Evolutionary conservation across 805 yeast genomes (phyloP), one percentile per base, ranked within the genome.

Genomic region (Kodamaea sagamina): DNA sequence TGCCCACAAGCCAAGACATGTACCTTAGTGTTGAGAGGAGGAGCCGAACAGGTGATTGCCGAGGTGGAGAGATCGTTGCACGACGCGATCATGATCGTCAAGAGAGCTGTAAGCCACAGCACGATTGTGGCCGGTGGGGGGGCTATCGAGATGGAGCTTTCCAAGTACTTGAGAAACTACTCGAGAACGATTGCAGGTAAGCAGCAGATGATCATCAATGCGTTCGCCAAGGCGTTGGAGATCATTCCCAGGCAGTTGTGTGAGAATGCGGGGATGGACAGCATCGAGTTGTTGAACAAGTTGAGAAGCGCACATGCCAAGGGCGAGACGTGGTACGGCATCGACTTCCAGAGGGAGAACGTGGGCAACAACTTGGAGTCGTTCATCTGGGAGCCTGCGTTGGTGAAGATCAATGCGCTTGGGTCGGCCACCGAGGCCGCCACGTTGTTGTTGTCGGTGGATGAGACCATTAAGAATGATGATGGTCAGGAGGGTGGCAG

Each of bases 241-340:
- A 83, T 93, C 19, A 89, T 93, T 56, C 99, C 99, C 53, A 84
- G 98, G 63, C 98, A 93, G 63, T 75, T 93, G 51, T 92, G 98
- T 72, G 99, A 93, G 62, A 93, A 93, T 64, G 99, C 97, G n/a
- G 99, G 99, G 4, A 83, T 93, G 53, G 99, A 93, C 62, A 95
- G 96, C 15, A 88, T 95, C n/a, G 98, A 93, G 62, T 71, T 93
- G 47, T 79, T 93, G 55, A 93, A 93, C 65, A 80, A 85, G 59
- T 74, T 93, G 59, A 82, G 99, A 68, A 86, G 93, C 78, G 84
- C 88, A 13, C 99, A 93, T 59, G 93, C 96, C 42, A 86, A 86
- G 62, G 97, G 96, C 49, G 96, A 92, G 57, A 75, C 68, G 35
- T 88, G 96, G 93, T 83, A 74, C 50, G 99, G 99, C 52, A 81